Evolutionary conservation across 169 alveolate species (phyloP), one percentile per base, ranked within the genome.

Genomic region (Plasmodium coatneyi): DNA sequence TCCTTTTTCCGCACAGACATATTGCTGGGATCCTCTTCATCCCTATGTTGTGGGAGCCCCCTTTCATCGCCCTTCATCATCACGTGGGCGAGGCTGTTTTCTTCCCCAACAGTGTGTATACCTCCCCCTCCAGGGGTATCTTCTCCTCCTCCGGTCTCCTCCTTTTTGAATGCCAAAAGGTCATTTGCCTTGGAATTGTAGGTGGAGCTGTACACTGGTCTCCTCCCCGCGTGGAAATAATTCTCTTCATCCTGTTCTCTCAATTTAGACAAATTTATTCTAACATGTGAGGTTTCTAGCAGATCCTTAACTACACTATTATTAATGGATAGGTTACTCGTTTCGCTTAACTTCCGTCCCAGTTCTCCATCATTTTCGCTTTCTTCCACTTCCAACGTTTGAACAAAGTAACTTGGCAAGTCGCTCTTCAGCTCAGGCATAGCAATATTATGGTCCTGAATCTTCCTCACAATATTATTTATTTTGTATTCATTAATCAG

Each of bases 361-460:
- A 87, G 43, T 12, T 78, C 82, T 14, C 19, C 46, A 19, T 36
- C 10, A 39, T 79, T 60, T 54, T 87, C 82, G 49, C 71, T 79
- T 78, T 87, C 93, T 9, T 87, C 93, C 16, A 78, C 39, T 79
- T 87, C 93, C 36, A 87, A 12, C 14, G 93, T 46, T 56, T 78
- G 93, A 10, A 79, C 49, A 39, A 87, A 52, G 71, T 87, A 56
- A 43, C 71, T 78, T 2, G 93, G 93, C 41, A 87, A 87, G 52
- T 87, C 93, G 43, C 93, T 87, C 70, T 79, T 87, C 52, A 74
- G 39, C 70, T 78, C 93, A 39, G 93, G 93, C 93, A 87, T 87
- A 22, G 78, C 71, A 78, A 87, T 87, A 49, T 87, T 87, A n/a
- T 87, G 93, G 12, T 87, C 82, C 71, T 87, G 80, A n/a, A 87